phyloP scores from a whole-genome alignment of 352 stramenopile species.

The Plasmopara muralis region DNA sequence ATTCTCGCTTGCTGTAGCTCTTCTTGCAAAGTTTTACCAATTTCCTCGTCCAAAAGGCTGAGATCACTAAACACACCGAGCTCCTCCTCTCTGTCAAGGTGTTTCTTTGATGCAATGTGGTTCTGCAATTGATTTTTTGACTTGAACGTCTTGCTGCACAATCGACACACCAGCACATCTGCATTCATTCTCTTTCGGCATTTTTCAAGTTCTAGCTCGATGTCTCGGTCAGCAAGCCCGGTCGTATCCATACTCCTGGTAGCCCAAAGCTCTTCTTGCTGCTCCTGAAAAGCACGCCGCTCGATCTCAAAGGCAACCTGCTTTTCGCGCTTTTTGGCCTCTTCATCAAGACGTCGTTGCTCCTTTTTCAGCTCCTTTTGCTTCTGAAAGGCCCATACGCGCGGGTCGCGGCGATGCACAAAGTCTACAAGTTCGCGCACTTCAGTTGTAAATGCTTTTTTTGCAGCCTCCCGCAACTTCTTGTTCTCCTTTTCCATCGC shows the following conservation, averaged over 20 bases:
- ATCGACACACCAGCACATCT: constrained; percentile 60
- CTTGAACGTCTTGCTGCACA: constrained; percentile 84
- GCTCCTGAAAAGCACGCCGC: constrained; percentile 58
- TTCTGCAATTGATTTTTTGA: constrained; percentile 77
- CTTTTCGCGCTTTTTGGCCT: constrained; percentile 47
- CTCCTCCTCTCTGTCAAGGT: constrained; percentile 65
- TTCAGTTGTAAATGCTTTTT: constrained; percentile 69
- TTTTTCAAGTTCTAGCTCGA: constrained; percentile 59
- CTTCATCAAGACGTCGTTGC: constrained; percentile 38
- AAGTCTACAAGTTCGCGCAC: constrained; percentile 82
- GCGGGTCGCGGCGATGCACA: constrained; percentile 67
- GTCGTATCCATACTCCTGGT: constrained; percentile 35
- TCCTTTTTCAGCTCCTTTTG: constrained; percentile 59
- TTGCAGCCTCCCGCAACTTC: constrained; percentile 71
- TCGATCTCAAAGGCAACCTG: constrained; percentile 54
- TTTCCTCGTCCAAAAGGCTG: constrained; percentile 48
- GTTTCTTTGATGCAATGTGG: constrained; percentile 76
- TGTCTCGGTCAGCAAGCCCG: constrained; percentile 42
- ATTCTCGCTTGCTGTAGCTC: constrained; percentile 43
- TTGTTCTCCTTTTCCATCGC: constrained; percentile 88
- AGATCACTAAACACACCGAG: constrained; percentile 58
- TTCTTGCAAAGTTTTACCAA: constrained; percentile 51
- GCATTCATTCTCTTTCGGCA: constrained; percentile 63
- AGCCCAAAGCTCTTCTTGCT: constrained; percentile 59
- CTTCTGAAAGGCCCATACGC: constrained; percentile 59